Base-by-base conservation (phyloP, 2,329 filamentous ascomycete species). In the Fusarium fujikuroi region DNA sequence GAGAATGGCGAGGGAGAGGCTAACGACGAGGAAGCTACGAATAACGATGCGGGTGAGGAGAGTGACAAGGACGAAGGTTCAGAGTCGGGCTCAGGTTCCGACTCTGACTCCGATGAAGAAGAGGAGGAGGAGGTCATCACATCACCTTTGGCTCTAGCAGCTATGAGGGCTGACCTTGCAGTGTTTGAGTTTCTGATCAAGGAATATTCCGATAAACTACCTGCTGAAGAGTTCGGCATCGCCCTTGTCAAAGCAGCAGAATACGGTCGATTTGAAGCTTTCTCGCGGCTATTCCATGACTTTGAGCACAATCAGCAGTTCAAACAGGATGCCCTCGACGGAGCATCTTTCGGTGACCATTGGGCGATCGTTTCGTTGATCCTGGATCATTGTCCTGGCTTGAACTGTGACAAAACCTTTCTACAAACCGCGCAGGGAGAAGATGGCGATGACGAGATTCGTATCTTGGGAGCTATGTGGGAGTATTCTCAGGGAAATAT, bases 121-220 rank as follows among this genome's bases (percentile, higher is more conserved):
- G 70, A 74, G 2, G 70, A 75, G 2, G 72, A 63, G 5, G 68
- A 74, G 9, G 14, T 66, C 1, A 63, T 81, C 25, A 70, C 76
- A 9, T 77, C 82, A 0, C 83, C 83, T 2, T 66, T 85, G 10
- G 81, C 82, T 10, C 63, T 83, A 6, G 82, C 83, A 14, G 83
- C 83, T 3, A 70, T 79, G 18, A 70, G 83, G 15, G 81, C 82
- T 0, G 82, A 85, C 43, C 59, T 81, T 9, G 77, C 81, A 5
- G 84, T 85, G 79, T 83, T 85, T 43, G 80, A 84, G 15, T 84
- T 83, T 50, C 74, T 85, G 2, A 78, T 84, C 19, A 72, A 82
- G 15, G 78, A 81, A n/a, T 85, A 84, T 59, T 78, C 81, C 0
- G 79, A 82, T 15, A 82, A 81, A 56, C 68, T 85, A 0, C 81